Evolutionary conservation across 179 eudicot species (phyloP).

Genomic region (Beta macrorhiza): DNA sequence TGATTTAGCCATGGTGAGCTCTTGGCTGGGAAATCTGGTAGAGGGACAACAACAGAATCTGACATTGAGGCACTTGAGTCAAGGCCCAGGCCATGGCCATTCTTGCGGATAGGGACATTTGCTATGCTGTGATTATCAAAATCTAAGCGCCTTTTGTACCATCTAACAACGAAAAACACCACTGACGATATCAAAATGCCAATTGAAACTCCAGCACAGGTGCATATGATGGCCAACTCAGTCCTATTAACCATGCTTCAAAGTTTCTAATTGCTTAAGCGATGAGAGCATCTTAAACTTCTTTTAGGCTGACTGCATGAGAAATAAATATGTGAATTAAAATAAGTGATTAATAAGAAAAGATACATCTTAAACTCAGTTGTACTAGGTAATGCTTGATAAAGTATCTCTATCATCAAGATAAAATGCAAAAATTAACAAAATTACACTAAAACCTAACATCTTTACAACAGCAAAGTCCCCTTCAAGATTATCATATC

Average conservation of each 20-base stretch:
- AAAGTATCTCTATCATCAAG: neutral
- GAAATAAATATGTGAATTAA: slow-evolving; percentile 5
- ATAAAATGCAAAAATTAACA: neutral
- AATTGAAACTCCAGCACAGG: slow-evolving; percentile 59
- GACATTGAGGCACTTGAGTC: slow-evolving; percentile 57
- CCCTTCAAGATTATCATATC: neutral
- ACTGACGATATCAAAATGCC: slow-evolving; percentile 58
- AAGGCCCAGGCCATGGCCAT: slow-evolving; percentile 55
- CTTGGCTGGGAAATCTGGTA: slow-evolving; percentile 39
- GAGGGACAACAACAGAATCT: slow-evolving; percentile 42
- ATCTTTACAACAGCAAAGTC: slow-evolving; percentile 2
- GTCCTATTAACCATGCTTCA: slow-evolving; percentile 52
- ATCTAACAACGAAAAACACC: slow-evolving; percentile 49
- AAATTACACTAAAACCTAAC: neutral
- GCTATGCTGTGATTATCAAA: slow-evolving; percentile 32
- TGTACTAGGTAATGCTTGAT: neutral
- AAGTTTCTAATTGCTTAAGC: slow-evolving; percentile 34
- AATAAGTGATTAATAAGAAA: neutral
- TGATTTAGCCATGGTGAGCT: slow-evolving; percentile 60
- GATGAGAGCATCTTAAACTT: slow-evolving; percentile 54
- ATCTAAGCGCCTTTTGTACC: slow-evolving; percentile 61
- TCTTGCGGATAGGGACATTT: slow-evolving; percentile 52
- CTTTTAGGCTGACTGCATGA: slow-evolving; percentile 23
- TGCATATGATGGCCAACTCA: slow-evolving; percentile 60
- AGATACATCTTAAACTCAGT: neutral